Evolutionary conservation across 2,329 filamentous ascomycete species (phyloP), one percentile per base, ranked within the genome.

Genomic region (Paecilomyces sp.): DNA sequence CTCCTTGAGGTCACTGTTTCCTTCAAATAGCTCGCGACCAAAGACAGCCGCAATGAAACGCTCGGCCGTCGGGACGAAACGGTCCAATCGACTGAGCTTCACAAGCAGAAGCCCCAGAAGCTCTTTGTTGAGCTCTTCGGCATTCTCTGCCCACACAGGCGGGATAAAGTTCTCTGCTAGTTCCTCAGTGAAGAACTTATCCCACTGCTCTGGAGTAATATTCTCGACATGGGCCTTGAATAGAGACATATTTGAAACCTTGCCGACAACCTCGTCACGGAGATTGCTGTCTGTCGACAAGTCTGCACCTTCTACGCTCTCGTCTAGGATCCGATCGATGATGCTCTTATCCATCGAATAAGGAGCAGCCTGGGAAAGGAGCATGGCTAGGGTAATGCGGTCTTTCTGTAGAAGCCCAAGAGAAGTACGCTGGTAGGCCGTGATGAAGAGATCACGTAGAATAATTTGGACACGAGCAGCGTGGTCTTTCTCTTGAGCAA

Each of bases 51-150:
- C 84, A 33, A 96, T 90, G 68, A 99, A 96, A n/a, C 87, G 87
- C 76, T 99, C 92, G 0, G 92, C 92, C 15, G 89, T 86, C 13
- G 95, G 94, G 13, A 99, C 90, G 68, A 99, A 96, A 51, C 95
- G 88, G 73, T 99, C 94, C 67, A 97, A 88, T 61, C 95, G 89
- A 84, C 96, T 96, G 18, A 97, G 81, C 76, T 97, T 99, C 76
- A 99, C 85, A 15, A 99, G 82, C 6, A 99, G 80, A 58, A 99
- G 84, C n/a, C 91, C 90, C 55, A 89, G 81, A 28, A 99, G 84
- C 18, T 89, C 86, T 73, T 89, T 85, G 73, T 97, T 90, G 60
- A 89, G 84, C 3, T 83, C 79, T 62, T 85, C 83, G 4, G 81
- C 82, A 54, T 77, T 80, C 15, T 85, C 82, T 34, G 87, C 84